Percentiles rank a stretch among this genome's conserved stretches.
phyloP scores from a whole-genome alignment of 768 basidiomycete genomes.

The Tricholoma matsutake region DNA sequence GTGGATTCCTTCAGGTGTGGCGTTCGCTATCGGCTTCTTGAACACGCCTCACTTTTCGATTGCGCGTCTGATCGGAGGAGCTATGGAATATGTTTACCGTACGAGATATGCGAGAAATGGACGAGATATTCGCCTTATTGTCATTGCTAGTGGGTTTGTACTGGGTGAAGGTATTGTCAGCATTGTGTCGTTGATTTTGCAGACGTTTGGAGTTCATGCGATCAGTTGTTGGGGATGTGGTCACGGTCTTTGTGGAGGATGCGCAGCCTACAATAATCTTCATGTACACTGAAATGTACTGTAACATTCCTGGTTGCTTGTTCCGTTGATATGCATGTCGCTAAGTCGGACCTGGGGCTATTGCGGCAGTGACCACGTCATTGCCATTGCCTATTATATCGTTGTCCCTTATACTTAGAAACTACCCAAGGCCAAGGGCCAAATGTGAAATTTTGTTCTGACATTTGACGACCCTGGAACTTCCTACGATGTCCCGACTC shows the following conservation, averaged over 20 bases:
- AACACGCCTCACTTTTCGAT: conserved; percentile 95
- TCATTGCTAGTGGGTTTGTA: conserved; percentile 93
- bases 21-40: conserved; percentile 93
- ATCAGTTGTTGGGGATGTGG: conserved; percentile 87
- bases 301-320: conserved; percentile 4
- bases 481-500: conserved; percentile 60
- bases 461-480: background rate
- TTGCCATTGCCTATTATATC: background rate
- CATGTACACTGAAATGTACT: conserved; percentile 8
- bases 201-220: conserved; percentile 70
- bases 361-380: no score
- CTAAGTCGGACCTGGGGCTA: no score
- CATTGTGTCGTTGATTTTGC: conserved; percentile 70
- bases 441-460: background rate
- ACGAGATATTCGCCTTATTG: conserved; percentile 71
- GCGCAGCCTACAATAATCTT: conserved; percentile 33
- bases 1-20: conserved; percentile 90
- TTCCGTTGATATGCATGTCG: background rate
- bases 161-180: conserved; percentile 92
- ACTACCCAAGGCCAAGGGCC: no score
- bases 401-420: no score
- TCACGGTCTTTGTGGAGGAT: conserved; percentile 70
- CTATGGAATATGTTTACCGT: conserved; percentile 72
- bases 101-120: conserved; percentile 47
- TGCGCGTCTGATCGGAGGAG: conserved; percentile 85